Percentiles rank a stretch among this genome's conserved stretches.
Conservation (phyloP, 2,329 filamentous ascomycete genomes). For the Pestalotiopsis sp. region DNA sequence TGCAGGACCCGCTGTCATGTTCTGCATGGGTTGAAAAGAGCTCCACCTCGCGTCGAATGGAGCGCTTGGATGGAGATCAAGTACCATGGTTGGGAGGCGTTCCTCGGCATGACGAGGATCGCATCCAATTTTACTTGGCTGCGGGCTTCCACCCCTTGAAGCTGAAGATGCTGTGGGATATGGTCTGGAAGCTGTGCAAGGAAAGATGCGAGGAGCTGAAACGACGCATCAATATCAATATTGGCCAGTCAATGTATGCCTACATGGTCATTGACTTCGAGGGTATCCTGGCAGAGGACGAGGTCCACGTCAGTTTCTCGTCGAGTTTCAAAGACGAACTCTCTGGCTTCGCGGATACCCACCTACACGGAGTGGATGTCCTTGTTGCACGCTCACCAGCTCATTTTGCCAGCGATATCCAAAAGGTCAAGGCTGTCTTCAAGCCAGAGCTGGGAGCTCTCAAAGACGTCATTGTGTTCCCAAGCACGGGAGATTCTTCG, state of each 20-base stretch:
- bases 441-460: constrained; percentile 65
- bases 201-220: constrained; percentile 57
- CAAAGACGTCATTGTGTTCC: constrained; percentile 81
- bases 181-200: constrained; percentile 50
- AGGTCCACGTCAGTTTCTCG: constrained; percentile 72
- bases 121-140: constrained; percentile 57
- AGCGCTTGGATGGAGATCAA: constrained; percentile 41
- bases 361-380: constrained; percentile 61
- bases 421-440: constrained; percentile 65
- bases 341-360: constrained; percentile 54
- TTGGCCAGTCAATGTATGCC: constrained; percentile 63
- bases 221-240: constrained; percentile 60
- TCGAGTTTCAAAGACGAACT: constrained; percentile 59
- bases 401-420: constrained; percentile 72
- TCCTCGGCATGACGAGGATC: constrained; percentile 53
- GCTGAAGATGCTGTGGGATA: constrained; percentile 50
- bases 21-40: constrained; percentile 53
- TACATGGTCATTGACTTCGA: constrained; percentile 72
- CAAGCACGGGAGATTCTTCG: constrained; percentile 61
- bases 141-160: constrained; percentile 60
- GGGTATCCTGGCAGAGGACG: constrained; percentile 61
- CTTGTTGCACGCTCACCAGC: constrained; percentile 73
- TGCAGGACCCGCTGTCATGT: constrained; percentile 53
- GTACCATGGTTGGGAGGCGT: constrained; percentile 53
- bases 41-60: constrained; percentile 35